These are phyloP conservation scores for Aquilaria agallochum DNA, from an alignment of 441 rosid genomes.

Conservation along the genomic window DNA sequence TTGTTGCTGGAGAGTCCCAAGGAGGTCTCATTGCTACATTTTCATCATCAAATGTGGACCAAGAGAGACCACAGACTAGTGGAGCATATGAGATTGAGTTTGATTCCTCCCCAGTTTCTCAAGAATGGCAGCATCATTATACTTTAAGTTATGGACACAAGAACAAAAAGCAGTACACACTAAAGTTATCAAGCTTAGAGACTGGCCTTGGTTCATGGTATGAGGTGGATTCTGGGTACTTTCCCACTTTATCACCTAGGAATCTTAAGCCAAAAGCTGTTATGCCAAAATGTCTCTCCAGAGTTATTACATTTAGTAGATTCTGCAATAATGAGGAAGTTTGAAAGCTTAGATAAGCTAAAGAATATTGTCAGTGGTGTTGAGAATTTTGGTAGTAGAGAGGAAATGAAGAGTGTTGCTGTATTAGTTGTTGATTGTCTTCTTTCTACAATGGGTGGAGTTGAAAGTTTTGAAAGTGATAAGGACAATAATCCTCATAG, in stretches of 20 bases:
- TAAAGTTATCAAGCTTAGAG: conserved; percentile 31
- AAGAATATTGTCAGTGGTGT: conserved; percentile 71
- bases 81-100: conserved; percentile 25
- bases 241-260: conserved; percentile 57
- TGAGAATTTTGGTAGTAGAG: conserved; percentile 66
- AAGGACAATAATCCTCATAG: conserved; percentile 94
- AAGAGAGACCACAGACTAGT: conserved; percentile 18
- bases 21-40: conserved; percentile 24
- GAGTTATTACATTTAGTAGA: conserved; percentile 91
- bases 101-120: conserved; percentile 23
- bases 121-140: conserved; percentile 26
- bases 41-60: conserved; percentile 32
- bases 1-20: conserved; percentile 23
- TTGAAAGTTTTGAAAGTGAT: conserved; percentile 91
- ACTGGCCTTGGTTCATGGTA: conserved; percentile 33
- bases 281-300: conserved; percentile 84
- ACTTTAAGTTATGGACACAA: conserved; percentile 15
- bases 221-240: conserved; percentile 43
- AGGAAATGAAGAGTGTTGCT: conserved; percentile 66
- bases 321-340: conserved; percentile 95
- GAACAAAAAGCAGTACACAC: conserved; percentile 21
- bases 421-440: conserved; percentile 86
- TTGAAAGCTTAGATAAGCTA: conserved; percentile 72
- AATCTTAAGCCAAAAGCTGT: conserved; percentile 56
- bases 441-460: conserved; percentile 96